These are phyloP conservation scores for Suillus paluster DNA, from an alignment of 768 basidiomycete species.

Conservation along the genomic window DNA sequence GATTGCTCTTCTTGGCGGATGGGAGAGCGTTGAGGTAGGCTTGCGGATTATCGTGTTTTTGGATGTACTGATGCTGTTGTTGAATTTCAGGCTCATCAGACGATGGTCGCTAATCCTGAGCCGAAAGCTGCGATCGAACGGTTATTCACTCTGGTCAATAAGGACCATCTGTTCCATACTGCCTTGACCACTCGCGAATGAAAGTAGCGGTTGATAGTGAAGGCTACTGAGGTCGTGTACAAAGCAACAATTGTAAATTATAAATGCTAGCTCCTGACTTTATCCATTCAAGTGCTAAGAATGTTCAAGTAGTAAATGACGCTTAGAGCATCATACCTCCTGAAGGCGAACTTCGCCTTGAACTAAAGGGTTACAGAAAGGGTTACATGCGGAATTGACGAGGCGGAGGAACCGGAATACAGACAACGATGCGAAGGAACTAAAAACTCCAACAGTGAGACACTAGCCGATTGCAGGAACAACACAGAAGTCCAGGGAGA, in stretches of 20 bases:
- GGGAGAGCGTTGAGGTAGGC: slow-evolving; percentile 29
- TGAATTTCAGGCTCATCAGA: slow-evolving; percentile 17
- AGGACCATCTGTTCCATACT: slow-evolving; percentile 19
- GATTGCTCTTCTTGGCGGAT: slow-evolving; percentile 22
- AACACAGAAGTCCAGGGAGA: no score
- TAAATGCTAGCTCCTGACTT: background rate
- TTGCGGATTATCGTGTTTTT: background rate
- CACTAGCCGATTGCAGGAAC: no score
- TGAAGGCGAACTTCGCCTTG: no score
- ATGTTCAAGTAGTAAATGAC: no score
- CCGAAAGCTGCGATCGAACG: slow-evolving; percentile 3
- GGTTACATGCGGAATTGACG: no score
- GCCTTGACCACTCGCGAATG: slow-evolving; percentile 11
- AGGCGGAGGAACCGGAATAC: no score
- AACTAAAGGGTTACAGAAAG: no score
- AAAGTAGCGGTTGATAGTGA: background rate
- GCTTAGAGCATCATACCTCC: no score
- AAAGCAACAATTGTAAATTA: background rate
- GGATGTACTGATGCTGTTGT: background rate
- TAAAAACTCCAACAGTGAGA: no score
- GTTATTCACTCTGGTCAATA: slow-evolving; percentile 19
- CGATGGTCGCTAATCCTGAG: slow-evolving; percentile 11
- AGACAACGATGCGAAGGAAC: no score
- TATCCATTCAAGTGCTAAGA: no score
- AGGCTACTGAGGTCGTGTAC: background rate